A percentile compares a stretch with the other conserved stretches of the same genome.
phyloP scores from a whole-genome alignment of 2,329 filamentous ascomycete species.

The Hypoxylon sp. region DNA sequence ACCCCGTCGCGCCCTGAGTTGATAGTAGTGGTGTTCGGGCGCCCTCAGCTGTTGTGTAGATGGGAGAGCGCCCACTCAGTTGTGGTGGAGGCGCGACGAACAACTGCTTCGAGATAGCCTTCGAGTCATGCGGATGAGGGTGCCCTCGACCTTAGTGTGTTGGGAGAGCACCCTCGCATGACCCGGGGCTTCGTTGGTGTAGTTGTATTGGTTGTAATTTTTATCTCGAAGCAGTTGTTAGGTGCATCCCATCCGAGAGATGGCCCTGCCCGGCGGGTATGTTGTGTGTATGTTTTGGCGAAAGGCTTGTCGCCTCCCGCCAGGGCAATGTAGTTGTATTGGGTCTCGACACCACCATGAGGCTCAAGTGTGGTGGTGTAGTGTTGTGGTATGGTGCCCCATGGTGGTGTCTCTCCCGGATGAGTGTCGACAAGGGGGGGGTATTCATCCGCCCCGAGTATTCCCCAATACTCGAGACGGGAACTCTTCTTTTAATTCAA shows the following conservation, averaged over 20 bases:
- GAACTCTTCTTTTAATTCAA: background rate
- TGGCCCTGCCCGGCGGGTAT: no score
- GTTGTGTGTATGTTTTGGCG: no score
- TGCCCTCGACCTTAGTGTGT: no score
- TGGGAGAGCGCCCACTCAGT: no score
- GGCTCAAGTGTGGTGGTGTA: background rate
- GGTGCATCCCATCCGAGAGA: constrained; percentile 6
- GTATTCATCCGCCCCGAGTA: background rate
- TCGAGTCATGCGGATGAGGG: no score
- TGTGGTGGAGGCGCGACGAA: background rate
- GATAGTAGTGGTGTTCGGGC: no score
- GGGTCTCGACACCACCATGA: no score
- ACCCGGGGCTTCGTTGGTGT: background rate
- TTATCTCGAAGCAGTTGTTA: constrained; percentile 8
- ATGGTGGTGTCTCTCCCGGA: background rate
- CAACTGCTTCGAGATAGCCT: constrained; percentile 6
- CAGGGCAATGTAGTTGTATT: no score
- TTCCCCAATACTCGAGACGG: background rate
- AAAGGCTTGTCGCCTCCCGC: no score
- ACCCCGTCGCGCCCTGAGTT: background rate
- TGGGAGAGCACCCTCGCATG: no score
- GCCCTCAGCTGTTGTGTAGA: no score
- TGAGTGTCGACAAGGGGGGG: background rate
- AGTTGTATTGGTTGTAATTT: background rate
- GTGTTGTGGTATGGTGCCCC: background rate